Evolutionary conservation across 768 basidiomycete genomes (phyloP).

Genomic region (Omphalotus guepiniiformis): DNA sequence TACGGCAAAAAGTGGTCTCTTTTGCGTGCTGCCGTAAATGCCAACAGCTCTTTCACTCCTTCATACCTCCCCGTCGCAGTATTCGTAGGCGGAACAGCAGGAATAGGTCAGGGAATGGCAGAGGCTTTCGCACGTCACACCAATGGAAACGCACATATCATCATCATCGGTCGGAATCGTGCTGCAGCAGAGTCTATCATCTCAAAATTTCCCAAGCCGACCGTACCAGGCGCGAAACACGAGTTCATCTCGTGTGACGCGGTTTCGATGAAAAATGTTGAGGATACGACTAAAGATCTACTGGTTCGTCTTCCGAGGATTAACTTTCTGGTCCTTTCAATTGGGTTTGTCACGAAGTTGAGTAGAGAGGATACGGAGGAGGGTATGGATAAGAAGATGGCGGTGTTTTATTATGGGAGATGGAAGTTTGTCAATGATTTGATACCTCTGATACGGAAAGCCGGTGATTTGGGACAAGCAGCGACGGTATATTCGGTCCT

Average conservation of each 20-base stretch:
- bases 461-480: conserved; percentile 15
- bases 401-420: conserved; percentile 29
- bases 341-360: conserved; percentile 21
- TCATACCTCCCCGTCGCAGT: conserved; percentile 16
- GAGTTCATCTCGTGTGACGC: conserved; percentile 36
- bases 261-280: conserved; percentile 30
- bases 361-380: conserved; percentile 29
- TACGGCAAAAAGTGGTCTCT: too few species aligned
- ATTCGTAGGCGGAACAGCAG: conserved; percentile 23
- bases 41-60: too few species aligned
- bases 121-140: conserved; percentile 31
- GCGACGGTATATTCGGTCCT: conserved; percentile 29
- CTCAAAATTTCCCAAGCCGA: conserved; percentile 24
- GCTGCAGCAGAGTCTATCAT: conserved; percentile 29
- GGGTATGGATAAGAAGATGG: conserved; percentile 29
- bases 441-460: conserved; percentile 20
- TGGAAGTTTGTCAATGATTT: conserved; percentile 31
- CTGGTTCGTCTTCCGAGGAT: conserved; percentile 23
- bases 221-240: conserved; percentile 15
- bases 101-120: conserved; percentile 31
- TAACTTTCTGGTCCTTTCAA: conserved; percentile 29
- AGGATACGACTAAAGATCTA: conserved; percentile 22
- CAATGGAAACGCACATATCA: conserved; percentile 35
- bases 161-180: conserved; percentile 34
- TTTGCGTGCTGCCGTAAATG: too few species aligned